Evolutionary conservation across 768 basidiomycete genomes (phyloP).

Genomic region (Mycena capillaripes): DNA sequence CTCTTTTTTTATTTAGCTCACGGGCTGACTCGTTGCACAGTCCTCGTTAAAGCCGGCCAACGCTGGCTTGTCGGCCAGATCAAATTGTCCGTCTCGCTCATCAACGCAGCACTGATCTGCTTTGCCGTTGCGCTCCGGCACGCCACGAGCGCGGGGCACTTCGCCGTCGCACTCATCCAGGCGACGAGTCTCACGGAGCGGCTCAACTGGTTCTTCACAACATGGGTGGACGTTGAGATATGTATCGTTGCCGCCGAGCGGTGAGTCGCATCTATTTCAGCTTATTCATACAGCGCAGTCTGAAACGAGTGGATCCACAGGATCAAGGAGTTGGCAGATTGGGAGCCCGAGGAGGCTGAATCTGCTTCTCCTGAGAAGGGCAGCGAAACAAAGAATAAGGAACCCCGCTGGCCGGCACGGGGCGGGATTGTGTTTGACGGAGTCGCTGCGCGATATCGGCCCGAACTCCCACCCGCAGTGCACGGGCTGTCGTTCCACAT

Average conservation of each 20-base stretch:
- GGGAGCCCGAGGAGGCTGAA: slow-evolving; percentile 14
- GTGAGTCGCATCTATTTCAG: background rate
- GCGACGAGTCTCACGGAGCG: slow-evolving; percentile 25
- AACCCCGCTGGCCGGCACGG: background rate
- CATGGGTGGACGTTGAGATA: slow-evolving; percentile 24
- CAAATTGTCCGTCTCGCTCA: slow-evolving; percentile 17
- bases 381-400: background rate
- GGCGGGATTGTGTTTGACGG: slow-evolving; percentile 12
- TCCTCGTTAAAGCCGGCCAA: slow-evolving; percentile 18
- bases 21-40: background rate
- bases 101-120: slow-evolving; percentile 19
- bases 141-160: slow-evolving; percentile 11
- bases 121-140: slow-evolving; percentile 16
- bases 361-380: background rate
- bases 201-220: slow-evolving; percentile 25
- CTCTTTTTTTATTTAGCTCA: background rate
- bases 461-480: slow-evolving; percentile 13
- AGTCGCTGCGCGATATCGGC: slow-evolving; percentile 9
- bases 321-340: slow-evolving; percentile 20
- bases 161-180: slow-evolving; percentile 23
- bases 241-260: slow-evolving; percentile 24
- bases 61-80: slow-evolving; percentile 19
- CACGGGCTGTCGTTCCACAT: slow-evolving; percentile 13
- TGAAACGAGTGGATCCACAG: background rate
- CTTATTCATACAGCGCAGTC: background rate